Evolutionary conservation across 2,329 filamentous ascomycete species (phyloP), one percentile per base, ranked within the genome.

Genomic region (Paecilomyces fulvus): DNA sequence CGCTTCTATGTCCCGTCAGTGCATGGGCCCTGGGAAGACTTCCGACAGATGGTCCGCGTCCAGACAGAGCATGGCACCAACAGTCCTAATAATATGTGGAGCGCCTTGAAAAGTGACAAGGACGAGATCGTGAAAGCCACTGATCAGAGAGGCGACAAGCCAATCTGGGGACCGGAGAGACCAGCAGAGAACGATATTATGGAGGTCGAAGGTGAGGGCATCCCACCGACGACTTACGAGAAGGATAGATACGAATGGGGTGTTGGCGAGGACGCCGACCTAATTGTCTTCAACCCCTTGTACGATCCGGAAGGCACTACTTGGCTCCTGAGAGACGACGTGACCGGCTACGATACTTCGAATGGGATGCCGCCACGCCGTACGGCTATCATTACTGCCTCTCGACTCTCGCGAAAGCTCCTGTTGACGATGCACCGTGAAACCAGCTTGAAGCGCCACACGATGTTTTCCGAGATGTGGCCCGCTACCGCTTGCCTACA

Each of bases 381-480:
- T 23, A 87, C 89, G 46, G 88, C 90, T 63, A 95, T 97, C 74
- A 92, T 96, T 70, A 92, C 92, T 0, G 87, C 91, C 0, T 88
- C 88, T 0, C 85, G 92, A 54, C 87, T 97, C 75, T 94, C 88
- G 11, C 85, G 86, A 52, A 84, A 84, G 51, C 83, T 96, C 51
- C 80, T 97, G 12, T 78, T 85, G 59, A 87, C 87, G 17, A 97
- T 97, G 92, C 92, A 97, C 77, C 83, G 85, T 55, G 91, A 96
- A 76, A 96, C 92, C 3, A 84, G 86, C 30, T 82, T 89, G 65
- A 86, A 87, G 67, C 92, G 91, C 64, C 89, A 95, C 72, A 89
- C 89, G 61, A 95, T 94, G 77, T 95, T 95, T 70, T 89, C 91
- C 0, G 92, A 97, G 73, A 96, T 96, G 92, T 96, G 90, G 90